phyloP scores from a whole-genome alignment of 2,329 filamentous ascomycete genomes.

The Blastomyces gilchristii region DNA sequence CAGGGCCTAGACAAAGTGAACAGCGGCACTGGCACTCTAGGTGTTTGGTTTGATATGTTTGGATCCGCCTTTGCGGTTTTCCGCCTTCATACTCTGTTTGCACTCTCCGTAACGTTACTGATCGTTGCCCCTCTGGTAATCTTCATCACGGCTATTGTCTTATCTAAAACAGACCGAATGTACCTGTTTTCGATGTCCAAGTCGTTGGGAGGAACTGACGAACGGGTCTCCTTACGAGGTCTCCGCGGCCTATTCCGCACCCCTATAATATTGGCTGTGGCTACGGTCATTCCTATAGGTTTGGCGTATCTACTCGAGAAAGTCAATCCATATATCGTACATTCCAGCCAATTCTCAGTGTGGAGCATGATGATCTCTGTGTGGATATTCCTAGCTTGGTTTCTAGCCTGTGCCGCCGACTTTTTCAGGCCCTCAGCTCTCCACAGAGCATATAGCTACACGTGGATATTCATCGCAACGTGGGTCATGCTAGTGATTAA shows the following conservation, averaged over 20 bases:
- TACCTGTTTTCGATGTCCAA: constrained; percentile 69
- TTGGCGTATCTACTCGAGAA: constrained; percentile 67
- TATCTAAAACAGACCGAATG: constrained; percentile 67
- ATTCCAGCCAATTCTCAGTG: constrained; percentile 77
- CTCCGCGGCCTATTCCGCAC: constrained; percentile 77
- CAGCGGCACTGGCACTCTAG: constrained; percentile 56
- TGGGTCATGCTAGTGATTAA: constrained; percentile 64
- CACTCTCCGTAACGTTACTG: constrained; percentile 72
- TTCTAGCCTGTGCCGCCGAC: constrained; percentile 66
- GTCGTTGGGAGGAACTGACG: constrained; percentile 50
- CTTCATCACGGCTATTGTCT: constrained; percentile 55
- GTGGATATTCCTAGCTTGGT: constrained; percentile 75
- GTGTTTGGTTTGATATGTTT: constrained; percentile 92
- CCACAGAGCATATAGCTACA: constrained; percentile 65
- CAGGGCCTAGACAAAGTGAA: constrained; percentile 51
- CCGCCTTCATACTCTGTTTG: constrained; percentile 71
- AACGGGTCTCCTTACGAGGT: constrained; percentile 58
- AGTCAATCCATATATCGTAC: constrained; percentile 81
- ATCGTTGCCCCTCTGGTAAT: constrained; percentile 68
- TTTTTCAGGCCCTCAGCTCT: constrained; percentile 76
- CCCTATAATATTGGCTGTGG: constrained; percentile 60
- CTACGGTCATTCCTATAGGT: constrained; percentile 58
- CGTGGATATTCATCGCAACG: constrained; percentile 71
- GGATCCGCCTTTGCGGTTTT: constrained; percentile 71
- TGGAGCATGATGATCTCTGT: constrained; percentile 79